phyloP scores from a whole-genome alignment of 768 basidiomycete species.

The Leccinum longicurvipes region DNA sequence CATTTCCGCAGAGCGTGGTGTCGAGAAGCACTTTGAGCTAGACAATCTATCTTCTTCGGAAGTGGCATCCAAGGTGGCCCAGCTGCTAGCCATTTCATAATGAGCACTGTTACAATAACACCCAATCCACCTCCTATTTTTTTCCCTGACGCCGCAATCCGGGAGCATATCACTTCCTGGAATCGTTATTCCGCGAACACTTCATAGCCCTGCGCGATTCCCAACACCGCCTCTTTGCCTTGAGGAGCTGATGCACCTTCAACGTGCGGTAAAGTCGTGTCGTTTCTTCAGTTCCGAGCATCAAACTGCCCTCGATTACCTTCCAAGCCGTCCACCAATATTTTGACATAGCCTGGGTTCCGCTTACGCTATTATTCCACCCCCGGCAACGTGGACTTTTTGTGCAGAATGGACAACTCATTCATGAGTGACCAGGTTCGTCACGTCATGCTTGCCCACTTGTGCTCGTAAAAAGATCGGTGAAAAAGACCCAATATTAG shows the following conservation, averaged over 20 bases:
- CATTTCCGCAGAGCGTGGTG: conserved; percentile 59
- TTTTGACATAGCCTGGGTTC: background rate
- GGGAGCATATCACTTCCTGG: background rate
- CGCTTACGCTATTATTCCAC: background rate
- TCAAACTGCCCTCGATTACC: background rate
- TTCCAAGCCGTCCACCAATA: conserved; percentile 1
- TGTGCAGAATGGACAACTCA: background rate
- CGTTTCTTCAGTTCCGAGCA: conserved; percentile 4
- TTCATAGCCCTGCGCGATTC: background rate
- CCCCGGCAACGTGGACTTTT: background rate
- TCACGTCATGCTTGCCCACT: background rate
- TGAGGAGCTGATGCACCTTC: conserved; percentile 15
- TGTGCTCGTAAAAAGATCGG: background rate
- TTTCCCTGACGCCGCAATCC: background rate
- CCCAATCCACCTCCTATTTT: conserved; percentile 6
- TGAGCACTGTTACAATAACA: conserved; percentile 1
- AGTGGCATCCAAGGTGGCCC: conserved; percentile 67
- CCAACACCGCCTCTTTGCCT: conserved; percentile 19
- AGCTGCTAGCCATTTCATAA: conserved; percentile 45
- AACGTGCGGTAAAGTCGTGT: conserved; percentile 21
- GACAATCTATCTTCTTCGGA: conserved; percentile 71
- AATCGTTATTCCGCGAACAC: background rate
- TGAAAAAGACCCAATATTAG: background rate
- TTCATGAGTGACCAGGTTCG: background rate
- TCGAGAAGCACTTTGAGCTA: conserved; percentile 77